Evolutionary conservation across 1,284 basidiomycete species (phyloP).

Genomic region (Trametes hirsuta): DNA sequence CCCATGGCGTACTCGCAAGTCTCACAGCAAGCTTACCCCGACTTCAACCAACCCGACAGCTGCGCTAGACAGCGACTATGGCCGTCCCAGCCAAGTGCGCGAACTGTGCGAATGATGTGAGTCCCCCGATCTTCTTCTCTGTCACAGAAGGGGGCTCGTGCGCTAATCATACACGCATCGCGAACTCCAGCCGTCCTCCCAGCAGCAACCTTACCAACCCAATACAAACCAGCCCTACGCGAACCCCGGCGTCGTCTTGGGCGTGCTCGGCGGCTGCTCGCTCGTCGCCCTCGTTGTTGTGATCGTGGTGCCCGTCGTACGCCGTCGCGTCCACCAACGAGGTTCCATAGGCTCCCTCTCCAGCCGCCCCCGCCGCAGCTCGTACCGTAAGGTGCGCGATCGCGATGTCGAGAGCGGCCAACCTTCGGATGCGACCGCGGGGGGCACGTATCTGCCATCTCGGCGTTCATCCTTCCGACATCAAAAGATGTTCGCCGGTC

Average conservation of each 20-base stretch:
- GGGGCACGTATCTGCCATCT: constrained; percentile 23
- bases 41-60: neutral
- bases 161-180: constrained; percentile 30
- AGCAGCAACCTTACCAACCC: constrained; percentile 3
- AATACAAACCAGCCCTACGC: constrained; percentile 6
- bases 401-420: constrained; percentile 13
- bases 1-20: neutral
- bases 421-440: neutral
- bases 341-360: neutral
- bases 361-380: neutral
- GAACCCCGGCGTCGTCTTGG: constrained; percentile 30
- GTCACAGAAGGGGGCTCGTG: constrained; percentile 17
- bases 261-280: constrained; percentile 31
- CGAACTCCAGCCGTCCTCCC: constrained; percentile 8
- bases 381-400: constrained; percentile 13
- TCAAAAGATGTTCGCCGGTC: constrained; percentile 34
- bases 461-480: constrained; percentile 32
- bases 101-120: constrained; percentile 29
- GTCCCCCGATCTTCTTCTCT: constrained; percentile 24
- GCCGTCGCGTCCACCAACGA: constrained; percentile 16
- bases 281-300: constrained; percentile 28
- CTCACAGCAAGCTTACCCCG: neutral
- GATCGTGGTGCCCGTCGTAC: constrained; percentile 28
- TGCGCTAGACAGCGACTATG: constrained; percentile 10
- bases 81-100: constrained; percentile 25